Conservation (phyloP, 2,329 filamentous ascomycete species). For the Corynespora cassiicola region DNA sequence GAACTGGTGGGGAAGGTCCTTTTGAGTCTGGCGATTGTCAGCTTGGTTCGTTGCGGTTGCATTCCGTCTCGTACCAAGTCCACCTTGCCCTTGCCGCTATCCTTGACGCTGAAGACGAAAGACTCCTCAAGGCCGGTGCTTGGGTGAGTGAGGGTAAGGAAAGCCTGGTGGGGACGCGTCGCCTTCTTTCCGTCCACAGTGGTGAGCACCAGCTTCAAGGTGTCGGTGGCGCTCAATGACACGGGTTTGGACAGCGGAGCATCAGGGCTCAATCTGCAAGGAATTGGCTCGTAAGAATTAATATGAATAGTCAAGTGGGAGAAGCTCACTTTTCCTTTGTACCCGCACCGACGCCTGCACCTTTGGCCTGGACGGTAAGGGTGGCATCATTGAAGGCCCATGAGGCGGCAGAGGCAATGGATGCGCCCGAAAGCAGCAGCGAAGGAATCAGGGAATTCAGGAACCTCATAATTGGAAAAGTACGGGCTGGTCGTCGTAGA, state of each 20-base stretch:
- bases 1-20: slow-evolving; percentile 87
- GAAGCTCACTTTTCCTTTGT: slow-evolving; percentile 70
- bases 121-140: slow-evolving; percentile 82
- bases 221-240: slow-evolving; percentile 70
- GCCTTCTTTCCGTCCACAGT: slow-evolving; percentile 77
- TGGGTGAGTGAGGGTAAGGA: slow-evolving; percentile 80
- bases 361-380: slow-evolving; percentile 69
- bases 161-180: slow-evolving; percentile 92
- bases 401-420: slow-evolving; percentile 57
- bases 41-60: slow-evolving; percentile 16
- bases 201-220: slow-evolving; percentile 82
- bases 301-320: neutral
- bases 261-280: slow-evolving; percentile 52
- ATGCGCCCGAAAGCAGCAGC: slow-evolving; percentile 48
- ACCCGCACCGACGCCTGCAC: slow-evolving; percentile 56
- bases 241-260: slow-evolving; percentile 69
- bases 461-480: slow-evolving; percentile 49
- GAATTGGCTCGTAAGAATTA: slow-evolving; percentile 16
- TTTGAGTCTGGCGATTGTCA: slow-evolving; percentile 71
- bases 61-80: slow-evolving; percentile 71
- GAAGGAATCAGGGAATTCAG: slow-evolving; percentile 50
- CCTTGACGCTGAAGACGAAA: slow-evolving; percentile 83
- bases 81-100: slow-evolving; percentile 83
- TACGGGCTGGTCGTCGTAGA: slow-evolving; percentile 33
- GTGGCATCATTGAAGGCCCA: slow-evolving; percentile 80